Percentiles rank a stretch among this genome's conserved stretches.
Evolutionary conservation across 2,329 filamentous ascomycete species (phyloP).

Genomic region (Pochonia chlamydosporia): DNA sequence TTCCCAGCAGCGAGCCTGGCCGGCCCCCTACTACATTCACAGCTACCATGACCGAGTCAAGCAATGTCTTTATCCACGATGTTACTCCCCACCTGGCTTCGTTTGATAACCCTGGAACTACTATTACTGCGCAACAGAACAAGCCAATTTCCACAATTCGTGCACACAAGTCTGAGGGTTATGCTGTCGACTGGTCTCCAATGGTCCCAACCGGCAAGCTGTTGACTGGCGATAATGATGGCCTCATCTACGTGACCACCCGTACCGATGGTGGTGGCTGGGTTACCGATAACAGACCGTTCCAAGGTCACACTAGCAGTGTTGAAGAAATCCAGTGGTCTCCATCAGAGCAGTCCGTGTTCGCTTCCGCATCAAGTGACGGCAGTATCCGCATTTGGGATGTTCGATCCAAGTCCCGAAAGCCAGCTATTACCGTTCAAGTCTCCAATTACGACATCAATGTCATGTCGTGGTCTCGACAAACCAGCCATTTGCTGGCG

Average conservation of each 20-base stretch:
- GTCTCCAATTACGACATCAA: conserved; percentile 86
- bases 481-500: conserved; percentile 83
- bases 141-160: conserved; percentile 83
- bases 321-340: conserved; percentile 98
- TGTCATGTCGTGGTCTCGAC: conserved; percentile 89
- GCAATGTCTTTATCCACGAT: conserved; percentile 87
- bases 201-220: conserved; percentile 72
- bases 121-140: conserved; percentile 75
- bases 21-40: conserved; percentile 76
- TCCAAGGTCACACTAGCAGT: conserved; percentile 76
- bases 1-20: conserved; percentile 63
- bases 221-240: conserved; percentile 85
- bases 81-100: conserved; percentile 82
- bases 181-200: conserved; percentile 95
- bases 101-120: conserved; percentile 82
- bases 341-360: conserved; percentile 86
- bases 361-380: conserved; percentile 89
- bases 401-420: conserved; percentile 80
- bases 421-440: conserved; percentile 80
- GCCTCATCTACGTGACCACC: conserved; percentile 82
- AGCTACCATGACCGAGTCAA: conserved; percentile 87
- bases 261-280: conserved; percentile 83
- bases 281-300: conserved; percentile 78
- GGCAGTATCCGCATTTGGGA: conserved; percentile 97
- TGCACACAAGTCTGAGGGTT: conserved; percentile 90